These are phyloP conservation scores for Phytophthora pisi DNA, from an alignment of 352 stramenopile genomes.

Conservation along the genomic window DNA sequence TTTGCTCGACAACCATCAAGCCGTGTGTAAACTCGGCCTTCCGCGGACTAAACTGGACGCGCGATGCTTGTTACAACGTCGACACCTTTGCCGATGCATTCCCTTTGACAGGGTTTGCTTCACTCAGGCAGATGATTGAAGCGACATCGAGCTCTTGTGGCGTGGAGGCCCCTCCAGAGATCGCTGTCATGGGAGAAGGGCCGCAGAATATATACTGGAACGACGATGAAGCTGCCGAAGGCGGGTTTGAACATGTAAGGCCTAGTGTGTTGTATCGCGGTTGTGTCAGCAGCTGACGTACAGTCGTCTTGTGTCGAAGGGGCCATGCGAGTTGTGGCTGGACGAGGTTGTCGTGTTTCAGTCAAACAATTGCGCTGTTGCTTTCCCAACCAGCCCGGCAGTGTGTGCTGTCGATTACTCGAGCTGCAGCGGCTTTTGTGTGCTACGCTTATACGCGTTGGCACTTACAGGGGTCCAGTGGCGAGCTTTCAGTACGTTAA, in stretches of 20 bases:
- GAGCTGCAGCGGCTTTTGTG: slow-evolving; percentile 39
- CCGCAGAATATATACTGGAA: slow-evolving; percentile 27
- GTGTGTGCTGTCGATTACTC: slow-evolving; percentile 53
- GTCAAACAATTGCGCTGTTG: slow-evolving; percentile 42
- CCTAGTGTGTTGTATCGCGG: not conserved
- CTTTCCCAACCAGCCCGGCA: slow-evolving; percentile 37
- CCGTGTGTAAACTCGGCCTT: slow-evolving; percentile 23
- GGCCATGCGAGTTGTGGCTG: slow-evolving; percentile 58
- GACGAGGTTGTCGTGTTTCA: slow-evolving; percentile 38
- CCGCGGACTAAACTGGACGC: slow-evolving; percentile 27
- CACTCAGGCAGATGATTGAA: slow-evolving; percentile 38
- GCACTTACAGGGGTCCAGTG: slow-evolving; percentile 36
- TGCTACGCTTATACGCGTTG: slow-evolving; percentile 58
- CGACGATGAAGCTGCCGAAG: slow-evolving; percentile 26
- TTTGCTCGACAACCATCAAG: slow-evolving; percentile 11
- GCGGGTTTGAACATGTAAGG: slow-evolving; percentile 34
- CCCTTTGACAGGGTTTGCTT: slow-evolving; percentile 19
- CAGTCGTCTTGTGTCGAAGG: slow-evolving; percentile 12
- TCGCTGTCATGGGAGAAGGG: slow-evolving; percentile 20
- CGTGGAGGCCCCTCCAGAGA: not conserved
- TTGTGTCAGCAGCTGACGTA: not conserved
- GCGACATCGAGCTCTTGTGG: slow-evolving; percentile 19
- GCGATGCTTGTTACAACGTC: slow-evolving; percentile 34
- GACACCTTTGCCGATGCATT: slow-evolving; percentile 37
- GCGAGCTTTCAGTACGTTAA: slow-evolving; percentile 45